Evolutionary conservation across 2,329 filamentous ascomycete species (phyloP).

Genomic region (Diaporthe capsici): DNA sequence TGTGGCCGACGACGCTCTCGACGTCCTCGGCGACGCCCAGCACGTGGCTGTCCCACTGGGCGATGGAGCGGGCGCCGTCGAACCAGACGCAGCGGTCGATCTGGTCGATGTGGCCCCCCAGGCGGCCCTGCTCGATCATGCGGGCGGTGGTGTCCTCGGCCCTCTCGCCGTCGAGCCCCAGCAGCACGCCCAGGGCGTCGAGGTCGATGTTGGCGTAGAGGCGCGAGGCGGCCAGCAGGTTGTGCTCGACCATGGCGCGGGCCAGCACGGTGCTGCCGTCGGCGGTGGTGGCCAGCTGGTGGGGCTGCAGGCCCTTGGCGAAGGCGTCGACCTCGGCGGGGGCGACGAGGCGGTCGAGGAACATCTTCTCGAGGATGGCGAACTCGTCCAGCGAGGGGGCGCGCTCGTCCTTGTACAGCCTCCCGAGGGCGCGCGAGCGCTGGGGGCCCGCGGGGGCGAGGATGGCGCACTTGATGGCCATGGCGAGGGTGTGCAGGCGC

Average conservation of each 20-base stretch:
- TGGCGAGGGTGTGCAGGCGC: constrained; percentile 84
- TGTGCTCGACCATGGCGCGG: constrained; percentile 96
- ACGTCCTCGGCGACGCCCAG: constrained; percentile 90
- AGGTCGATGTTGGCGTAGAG: constrained; percentile 85
- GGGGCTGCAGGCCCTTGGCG: constrained; percentile 82
- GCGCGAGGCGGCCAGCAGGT: constrained; percentile 86
- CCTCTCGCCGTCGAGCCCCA: constrained; percentile 83
- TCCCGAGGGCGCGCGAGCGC: constrained; percentile 83
- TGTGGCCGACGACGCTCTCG: constrained; percentile 84
- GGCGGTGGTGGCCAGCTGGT: constrained; percentile 90
- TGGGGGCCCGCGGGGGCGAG: constrained; percentile 91
- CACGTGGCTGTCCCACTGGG: constrained; percentile 91
- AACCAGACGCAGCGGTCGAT: constrained; percentile 92
- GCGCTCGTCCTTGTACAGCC: constrained; percentile 94
- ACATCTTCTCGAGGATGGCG: constrained; percentile 96
- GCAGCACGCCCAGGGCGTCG: constrained; percentile 80
- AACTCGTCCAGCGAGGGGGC: constrained; percentile 82
- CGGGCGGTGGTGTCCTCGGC: constrained; percentile 92
- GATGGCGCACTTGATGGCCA: constrained; percentile 92
- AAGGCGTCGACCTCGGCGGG: constrained; percentile 90
- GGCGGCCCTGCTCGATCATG: constrained; percentile 95
- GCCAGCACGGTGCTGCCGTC: constrained; percentile 95
- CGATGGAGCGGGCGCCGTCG: constrained; percentile 80
- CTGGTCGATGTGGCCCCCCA: constrained; percentile 93
- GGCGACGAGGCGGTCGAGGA: constrained; percentile 86